Percentiles rank a stretch among this genome's conserved stretches.
These are phyloP conservation scores for Fusarium proliferatum DNA, from an alignment of 2,329 filamentous ascomycete genomes.

Conservation along the genomic window DNA sequence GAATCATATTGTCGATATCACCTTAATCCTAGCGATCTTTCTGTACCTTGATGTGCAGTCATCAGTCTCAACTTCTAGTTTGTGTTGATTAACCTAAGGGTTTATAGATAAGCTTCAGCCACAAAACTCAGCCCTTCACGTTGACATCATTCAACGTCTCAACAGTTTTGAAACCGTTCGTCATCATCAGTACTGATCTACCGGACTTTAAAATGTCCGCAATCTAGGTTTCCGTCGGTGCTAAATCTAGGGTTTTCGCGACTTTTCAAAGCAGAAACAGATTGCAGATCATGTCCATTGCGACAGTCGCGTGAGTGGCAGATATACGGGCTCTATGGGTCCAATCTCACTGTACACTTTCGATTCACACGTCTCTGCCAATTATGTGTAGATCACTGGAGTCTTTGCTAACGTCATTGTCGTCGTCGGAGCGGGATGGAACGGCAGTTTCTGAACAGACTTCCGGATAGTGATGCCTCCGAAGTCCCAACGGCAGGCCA, in stretches of 20 bases:
- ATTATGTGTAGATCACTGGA: not conserved
- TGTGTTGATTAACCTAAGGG: not conserved
- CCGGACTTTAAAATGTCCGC: not conserved
- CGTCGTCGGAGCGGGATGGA: not conserved
- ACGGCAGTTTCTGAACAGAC: not conserved
- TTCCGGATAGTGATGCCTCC: not conserved
- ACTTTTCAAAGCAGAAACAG: not conserved
- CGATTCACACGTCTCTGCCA: not conserved
- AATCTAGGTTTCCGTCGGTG: not conserved
- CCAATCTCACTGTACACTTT: not conserved
- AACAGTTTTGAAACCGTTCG: not conserved
- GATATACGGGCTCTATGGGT: not conserved
- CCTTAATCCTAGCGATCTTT: fast-evolving
- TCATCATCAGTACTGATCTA: not conserved
- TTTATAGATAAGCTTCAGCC: not conserved
- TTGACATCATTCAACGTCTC: not conserved
- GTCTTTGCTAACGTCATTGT: not conserved
- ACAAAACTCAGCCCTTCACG: not conserved
- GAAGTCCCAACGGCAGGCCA: not conserved
- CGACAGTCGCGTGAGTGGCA: not conserved
- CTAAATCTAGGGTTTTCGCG: not conserved
- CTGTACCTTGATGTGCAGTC: fast-evolving
- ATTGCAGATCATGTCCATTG: not conserved
- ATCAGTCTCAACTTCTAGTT: not conserved
- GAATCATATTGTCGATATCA: fast-evolving